These are phyloP conservation scores for Thielaviopsis cerberus DNA, from an alignment of 2,329 filamentous ascomycete genomes.

Conservation along the genomic window DNA sequence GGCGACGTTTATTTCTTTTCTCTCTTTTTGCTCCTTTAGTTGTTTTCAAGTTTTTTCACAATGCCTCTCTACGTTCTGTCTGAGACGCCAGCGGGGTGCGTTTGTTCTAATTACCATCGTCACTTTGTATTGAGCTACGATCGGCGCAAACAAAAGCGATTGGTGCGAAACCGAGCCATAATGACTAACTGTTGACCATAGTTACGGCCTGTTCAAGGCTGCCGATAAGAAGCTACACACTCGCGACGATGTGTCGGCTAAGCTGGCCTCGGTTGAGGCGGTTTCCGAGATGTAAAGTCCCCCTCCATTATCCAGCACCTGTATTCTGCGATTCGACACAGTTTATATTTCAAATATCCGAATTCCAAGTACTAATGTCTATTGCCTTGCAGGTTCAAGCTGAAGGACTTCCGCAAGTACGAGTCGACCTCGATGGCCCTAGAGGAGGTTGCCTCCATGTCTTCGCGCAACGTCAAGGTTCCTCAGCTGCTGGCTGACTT, in stretches of 20 bases:
- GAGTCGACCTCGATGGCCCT: conserved; percentile 80
- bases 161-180: neutral
- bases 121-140: neutral
- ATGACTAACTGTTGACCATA: conserved; percentile 21
- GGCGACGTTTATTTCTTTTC: neutral
- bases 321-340: neutral
- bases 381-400: conserved; percentile 47
- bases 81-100: conserved; percentile 71
- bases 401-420: conserved; percentile 96
- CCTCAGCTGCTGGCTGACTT: conserved; percentile 68
- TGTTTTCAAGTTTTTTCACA: conserved; percentile 7
- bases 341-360: neutral
- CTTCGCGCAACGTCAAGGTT: conserved; percentile 65
- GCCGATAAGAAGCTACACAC: conserved; percentile 97
- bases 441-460: conserved; percentile 72
- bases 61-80: conserved; percentile 67
- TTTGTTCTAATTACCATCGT: conserved; percentile 14
- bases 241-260: conserved; percentile 57
- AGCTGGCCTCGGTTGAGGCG: conserved; percentile 64
- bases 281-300: conserved; percentile 60
- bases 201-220: conserved; percentile 95
- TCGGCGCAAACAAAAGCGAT: neutral
- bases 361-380: conserved; percentile 9
- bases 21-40: conserved; percentile 2
- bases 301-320: neutral